Percentiles rank a stretch among this genome's conserved stretches.
phyloP scores from a whole-genome alignment of 225 moss, liverwort and hornwort genomes.

The Sphagnum tenellum region DNA sequence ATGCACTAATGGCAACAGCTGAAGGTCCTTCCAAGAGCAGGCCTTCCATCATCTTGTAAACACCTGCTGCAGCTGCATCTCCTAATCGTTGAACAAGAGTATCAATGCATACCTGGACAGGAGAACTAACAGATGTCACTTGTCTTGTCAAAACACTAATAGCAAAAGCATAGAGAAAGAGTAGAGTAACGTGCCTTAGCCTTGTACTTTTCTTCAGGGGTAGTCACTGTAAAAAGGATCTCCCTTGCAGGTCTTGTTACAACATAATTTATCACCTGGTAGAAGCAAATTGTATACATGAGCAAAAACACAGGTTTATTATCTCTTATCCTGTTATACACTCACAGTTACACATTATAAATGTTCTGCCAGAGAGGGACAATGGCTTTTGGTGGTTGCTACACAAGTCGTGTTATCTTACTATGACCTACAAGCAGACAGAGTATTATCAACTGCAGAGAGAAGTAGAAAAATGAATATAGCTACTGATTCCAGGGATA shows the following conservation, averaged over 20 bases:
- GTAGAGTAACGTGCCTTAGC: constrained; percentile 29
- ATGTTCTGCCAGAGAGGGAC: no score
- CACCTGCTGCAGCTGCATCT: constrained; percentile 53
- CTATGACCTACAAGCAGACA: no score
- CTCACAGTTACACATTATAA: no score
- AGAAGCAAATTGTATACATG: constrained; percentile 1
- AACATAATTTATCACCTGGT: constrained; percentile 51
- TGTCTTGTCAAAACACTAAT: no score
- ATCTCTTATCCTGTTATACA: no score
- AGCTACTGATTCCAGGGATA: no score
- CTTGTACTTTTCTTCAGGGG: constrained; percentile 62
- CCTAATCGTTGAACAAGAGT: constrained; percentile 52
- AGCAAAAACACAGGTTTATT: background rate
- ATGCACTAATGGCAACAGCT: constrained; percentile 42
- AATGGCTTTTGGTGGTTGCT: no score
- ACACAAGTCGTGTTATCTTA: no score
- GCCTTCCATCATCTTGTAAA: constrained; percentile 42
- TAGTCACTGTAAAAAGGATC: constrained; percentile 57
- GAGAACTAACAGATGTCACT: no score
- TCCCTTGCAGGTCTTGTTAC: constrained; percentile 53
- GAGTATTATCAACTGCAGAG: no score
- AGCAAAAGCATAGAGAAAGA: no score
- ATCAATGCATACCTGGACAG: constrained; percentile 37
- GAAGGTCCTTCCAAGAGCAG: constrained; percentile 37
- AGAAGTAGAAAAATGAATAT: no score